These are phyloP conservation scores for Saccharomyces paradoxus DNA, from an alignment of 805 yeast species.

Conservation along the genomic window DNA sequence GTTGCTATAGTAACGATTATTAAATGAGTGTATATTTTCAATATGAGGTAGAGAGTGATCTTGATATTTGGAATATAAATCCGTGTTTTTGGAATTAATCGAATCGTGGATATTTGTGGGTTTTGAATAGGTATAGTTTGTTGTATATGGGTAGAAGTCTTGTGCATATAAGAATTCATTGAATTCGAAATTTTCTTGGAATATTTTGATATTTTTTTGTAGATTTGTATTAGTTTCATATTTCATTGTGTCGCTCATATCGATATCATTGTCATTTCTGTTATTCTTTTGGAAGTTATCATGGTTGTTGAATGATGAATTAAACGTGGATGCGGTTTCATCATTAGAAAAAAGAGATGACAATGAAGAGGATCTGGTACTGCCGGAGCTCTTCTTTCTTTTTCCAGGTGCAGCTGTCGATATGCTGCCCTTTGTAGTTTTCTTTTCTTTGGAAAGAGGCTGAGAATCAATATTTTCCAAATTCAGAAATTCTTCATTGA, in stretches of 20 bases:
- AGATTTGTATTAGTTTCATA: neutral
- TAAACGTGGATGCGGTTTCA: neutral
- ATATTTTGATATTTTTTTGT: neutral
- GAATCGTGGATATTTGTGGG: neutral
- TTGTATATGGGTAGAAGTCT: neutral
- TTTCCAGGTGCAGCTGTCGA: neutral
- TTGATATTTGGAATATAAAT: neutral
- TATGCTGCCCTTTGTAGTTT: neutral
- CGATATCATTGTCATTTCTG: neutral
- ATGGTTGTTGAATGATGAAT: neutral
- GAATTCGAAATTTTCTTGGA: neutral
- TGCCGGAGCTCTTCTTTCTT: neutral
- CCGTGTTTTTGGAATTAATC: neutral
- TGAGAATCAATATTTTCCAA: slow-evolving; percentile 1
- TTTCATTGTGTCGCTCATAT: neutral
- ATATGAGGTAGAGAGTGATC: neutral
- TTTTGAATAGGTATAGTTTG: neutral
- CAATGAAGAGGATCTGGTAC: neutral
- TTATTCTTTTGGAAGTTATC: neutral
- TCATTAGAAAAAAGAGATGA: neutral
- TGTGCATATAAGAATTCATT: neutral
- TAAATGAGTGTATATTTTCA: neutral
- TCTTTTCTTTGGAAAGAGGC: neutral
- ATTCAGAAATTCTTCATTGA: neutral
- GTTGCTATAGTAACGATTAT: neutral